phyloP scores from a whole-genome alignment of 768 basidiomycete species.

The Nidularia sp. region DNA sequence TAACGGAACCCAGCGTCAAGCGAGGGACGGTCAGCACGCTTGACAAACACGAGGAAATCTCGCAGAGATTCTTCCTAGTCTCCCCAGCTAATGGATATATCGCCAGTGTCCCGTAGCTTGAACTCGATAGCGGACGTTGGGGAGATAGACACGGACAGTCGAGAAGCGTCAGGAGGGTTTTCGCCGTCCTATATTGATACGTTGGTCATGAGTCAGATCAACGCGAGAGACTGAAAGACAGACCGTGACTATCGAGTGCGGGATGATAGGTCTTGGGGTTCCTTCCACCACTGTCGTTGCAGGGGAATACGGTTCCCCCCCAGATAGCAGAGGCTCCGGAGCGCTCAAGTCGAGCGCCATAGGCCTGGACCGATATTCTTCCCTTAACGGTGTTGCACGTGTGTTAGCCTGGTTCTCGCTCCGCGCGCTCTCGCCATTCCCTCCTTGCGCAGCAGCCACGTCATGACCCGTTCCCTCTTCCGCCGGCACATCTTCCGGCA shows the following conservation, averaged over 20 bases:
- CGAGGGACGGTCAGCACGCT: too few relatives aligned
- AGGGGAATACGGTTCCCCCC: background rate
- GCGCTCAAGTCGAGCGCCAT: background rate
- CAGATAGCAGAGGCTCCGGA: background rate
- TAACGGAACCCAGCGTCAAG: too few relatives aligned
- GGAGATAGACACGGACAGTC: background rate
- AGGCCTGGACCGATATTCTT: background rate
- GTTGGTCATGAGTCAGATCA: background rate
- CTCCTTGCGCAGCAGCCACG: background rate
- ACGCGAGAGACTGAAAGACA: background rate
- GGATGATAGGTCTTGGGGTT: background rate
- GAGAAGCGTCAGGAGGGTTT: background rate
- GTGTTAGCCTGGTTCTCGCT: too few relatives aligned
- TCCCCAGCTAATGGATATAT: constrained; percentile 14
- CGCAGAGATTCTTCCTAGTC: background rate
- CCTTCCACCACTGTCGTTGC: background rate
- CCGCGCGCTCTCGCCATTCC: background rate
- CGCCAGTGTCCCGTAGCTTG: constrained; percentile 14
- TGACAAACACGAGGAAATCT: too few relatives aligned
- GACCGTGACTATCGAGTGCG: background rate
- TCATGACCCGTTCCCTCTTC: background rate
- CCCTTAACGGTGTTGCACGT: background rate
- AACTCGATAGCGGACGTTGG: constrained; percentile 8
- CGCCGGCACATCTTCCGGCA: background rate
- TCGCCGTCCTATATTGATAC: background rate